A percentile compares a stretch with the other conserved stretches of the same genome.
Evolutionary conservation across 805 yeast species (phyloP).

Genomic region (Kazachstania viticola): DNA sequence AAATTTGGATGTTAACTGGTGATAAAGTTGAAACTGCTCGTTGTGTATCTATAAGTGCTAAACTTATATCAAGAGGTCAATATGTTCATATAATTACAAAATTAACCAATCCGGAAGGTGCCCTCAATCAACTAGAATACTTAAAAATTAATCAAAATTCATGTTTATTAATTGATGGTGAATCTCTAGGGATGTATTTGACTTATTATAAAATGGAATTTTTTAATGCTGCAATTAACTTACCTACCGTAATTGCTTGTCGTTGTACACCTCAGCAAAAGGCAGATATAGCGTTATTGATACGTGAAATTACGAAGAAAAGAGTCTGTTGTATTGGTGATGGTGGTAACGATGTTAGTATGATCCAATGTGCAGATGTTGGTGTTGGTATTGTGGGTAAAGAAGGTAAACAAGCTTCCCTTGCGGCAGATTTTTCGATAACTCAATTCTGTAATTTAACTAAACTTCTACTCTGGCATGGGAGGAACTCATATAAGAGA

Average conservation of each 20-base stretch:
- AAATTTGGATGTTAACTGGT: conserved; percentile 98
- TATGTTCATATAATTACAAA: conserved; percentile 78
- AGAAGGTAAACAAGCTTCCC: conserved; percentile 94
- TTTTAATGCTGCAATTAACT: conserved; percentile 58
- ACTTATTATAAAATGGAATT: conserved; percentile 57
- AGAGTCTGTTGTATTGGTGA: conserved; percentile 97
- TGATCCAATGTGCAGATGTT: conserved; percentile 98
- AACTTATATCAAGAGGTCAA: conserved; percentile 87
- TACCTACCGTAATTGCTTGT: conserved; percentile 96
- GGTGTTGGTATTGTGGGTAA: conserved; percentile 99
- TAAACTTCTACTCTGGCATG: conserved; percentile 89
- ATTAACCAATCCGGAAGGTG: conserved; percentile 44
- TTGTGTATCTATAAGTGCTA: conserved; percentile 94
- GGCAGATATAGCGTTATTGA: conserved; percentile 82
- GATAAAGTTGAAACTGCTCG: conserved; percentile 98
- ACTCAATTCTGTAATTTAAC: conserved; percentile 85
- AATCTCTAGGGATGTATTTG: conserved; percentile 64
- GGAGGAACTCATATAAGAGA: conserved; percentile 91
- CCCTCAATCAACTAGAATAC: conserved; percentile 65
- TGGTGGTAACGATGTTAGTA: conserved; percentile 97
- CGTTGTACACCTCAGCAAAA: conserved; percentile 98
- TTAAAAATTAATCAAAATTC: conserved; percentile 42
- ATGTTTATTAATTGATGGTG: conserved; percentile 88
- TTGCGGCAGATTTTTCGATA: conserved; percentile 93
- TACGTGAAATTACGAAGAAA: conserved; percentile 68